Evolutionary conservation across 192 early-diverging fungal genomes (phyloP), one percentile per base, ranked within the genome.

Genomic region (Spinellus fusiger): DNA sequence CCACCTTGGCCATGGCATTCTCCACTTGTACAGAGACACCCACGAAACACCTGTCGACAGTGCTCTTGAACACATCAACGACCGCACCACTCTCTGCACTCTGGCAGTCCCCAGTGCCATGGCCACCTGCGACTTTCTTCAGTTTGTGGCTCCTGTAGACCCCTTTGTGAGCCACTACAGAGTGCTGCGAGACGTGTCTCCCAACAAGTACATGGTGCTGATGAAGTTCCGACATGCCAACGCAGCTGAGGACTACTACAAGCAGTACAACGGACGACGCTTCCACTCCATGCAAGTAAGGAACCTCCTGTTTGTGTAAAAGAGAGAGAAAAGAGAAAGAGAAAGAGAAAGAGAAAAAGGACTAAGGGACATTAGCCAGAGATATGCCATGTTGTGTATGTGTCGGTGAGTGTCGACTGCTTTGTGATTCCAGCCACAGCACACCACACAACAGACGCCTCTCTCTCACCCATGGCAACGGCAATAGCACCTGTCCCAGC

Each of bases 21-120:
- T 91, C 26, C 84, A 85, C 57, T 69, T 91, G 15, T 89, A 84
- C 66, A 78, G 84, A 37, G 80, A 86, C 28, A 48, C 62, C 0
- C 54, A 68, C 12, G 78, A 82, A n/a, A 72, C 76, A 25, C 59
- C 73, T 9, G 70, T 67, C n/a, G 61, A 65, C 23, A 56, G 31
- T 26, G 16, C 37, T 26, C 64, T 55, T 40, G 31, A 56, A 27
- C 44, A 26, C 3, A 35, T n/a, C n/a, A n/a, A n/a, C n/a, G n/a
- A n/a, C n/a, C n/a, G n/a, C n/a, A 77, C 75, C 18, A 64, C 83
- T 16, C 69, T 97, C 5, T 84, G 84, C 52, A 80, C 94, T 0
- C 74, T 98, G 18, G 92, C 90, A 27, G 91, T 98, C 3, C 96
- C 96, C 0, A 78, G 84, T 0, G 94, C 92, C 70, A 86, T 94